phyloP scores from a whole-genome alignment of 352 stramenopile species.

The Pythium aquatile region DNA sequence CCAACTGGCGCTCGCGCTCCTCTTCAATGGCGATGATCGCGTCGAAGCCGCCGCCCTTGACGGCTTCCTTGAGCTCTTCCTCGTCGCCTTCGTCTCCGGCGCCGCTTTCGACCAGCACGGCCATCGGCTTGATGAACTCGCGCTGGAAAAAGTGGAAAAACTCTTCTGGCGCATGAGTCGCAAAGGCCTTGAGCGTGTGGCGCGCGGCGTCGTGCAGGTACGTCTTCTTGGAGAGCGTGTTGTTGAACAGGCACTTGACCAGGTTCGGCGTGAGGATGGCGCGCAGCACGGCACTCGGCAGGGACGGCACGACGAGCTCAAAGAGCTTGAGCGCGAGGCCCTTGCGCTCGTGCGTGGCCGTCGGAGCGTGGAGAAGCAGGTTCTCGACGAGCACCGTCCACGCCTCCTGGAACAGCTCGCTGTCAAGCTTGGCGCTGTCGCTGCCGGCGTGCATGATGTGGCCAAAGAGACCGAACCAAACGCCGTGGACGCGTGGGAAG shows the following conservation, averaged over 20 bases:
- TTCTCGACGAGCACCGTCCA: conserved; percentile 86
- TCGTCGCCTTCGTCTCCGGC: conserved; percentile 45
- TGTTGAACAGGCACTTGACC: conserved; percentile 84
- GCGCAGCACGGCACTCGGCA: conserved; percentile 50
- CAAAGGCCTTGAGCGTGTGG: conserved; percentile 67
- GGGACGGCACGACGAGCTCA: conserved; percentile 56
- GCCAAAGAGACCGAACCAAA: conserved; percentile 76
- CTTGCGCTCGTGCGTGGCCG: conserved; percentile 73
- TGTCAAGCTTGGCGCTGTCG: conserved; percentile 40
- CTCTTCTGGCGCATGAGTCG: conserved; percentile 42
- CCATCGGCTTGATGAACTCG: conserved; percentile 63
- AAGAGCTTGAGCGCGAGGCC: conserved; percentile 83
- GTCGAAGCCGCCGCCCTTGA: conserved; percentile 55
- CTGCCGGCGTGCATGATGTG: conserved; percentile 57
- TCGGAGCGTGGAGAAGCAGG: conserved; percentile 44
- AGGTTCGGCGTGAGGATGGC: conserved; percentile 73
- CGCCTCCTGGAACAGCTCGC: conserved; percentile 69
- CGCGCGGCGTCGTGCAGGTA: conserved; percentile 79
- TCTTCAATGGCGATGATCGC: conserved; percentile 76
- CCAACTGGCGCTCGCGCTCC: conserved; percentile 68
- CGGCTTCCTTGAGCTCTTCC: conserved; percentile 34
- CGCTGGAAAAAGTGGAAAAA: conserved; percentile 74
- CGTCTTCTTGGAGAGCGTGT: conserved; percentile 75
- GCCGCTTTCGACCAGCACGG: conserved; percentile 44
- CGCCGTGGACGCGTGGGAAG: conserved; percentile 79